Evolutionary conservation across 345 rosid genomes (phyloP), one percentile per base, ranked within the genome.

Genomic region (Syzygium grande): DNA sequence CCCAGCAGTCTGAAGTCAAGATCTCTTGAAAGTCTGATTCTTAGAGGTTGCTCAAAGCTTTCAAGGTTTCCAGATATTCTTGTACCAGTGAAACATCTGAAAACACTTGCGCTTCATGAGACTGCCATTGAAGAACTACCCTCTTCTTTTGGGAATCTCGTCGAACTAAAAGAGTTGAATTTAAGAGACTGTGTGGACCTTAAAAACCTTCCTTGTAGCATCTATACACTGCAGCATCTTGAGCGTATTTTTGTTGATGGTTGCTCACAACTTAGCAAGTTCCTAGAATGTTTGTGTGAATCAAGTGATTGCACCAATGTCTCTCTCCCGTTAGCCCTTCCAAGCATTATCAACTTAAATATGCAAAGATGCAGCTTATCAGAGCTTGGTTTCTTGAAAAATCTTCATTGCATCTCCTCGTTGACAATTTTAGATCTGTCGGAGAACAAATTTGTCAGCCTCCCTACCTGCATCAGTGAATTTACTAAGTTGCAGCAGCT

Each of bases 61-160:
- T 30, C 51, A 52, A 79, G 21, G n/a, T 89, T 89, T 52, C 90
- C 86, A 13, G 86, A 86, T 84, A 85, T 85, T 83, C 63, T 49
- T 38, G 87, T 16, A 11, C 51, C 23, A n/a, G 51, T 87, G 25
- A 46, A 25, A 43, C 5, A 29, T 27, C 17, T 88, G 5, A 41
- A 49, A 78, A 7, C 8, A 9, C 77, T 88, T 7, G 3, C 38
- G 49, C 52, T 79, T 27, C 41, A 55, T 22, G 84, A 43, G 52
- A 88, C 54, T 83, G 86, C 88, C 10, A 88, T 88, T 13, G 16
- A 59, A 17, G 88, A 79, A 86, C 52, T 88, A 14, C 86, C 90
- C 6, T 22, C 79, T 19, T 56, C 90, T 17, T 7, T 88, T 9
- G 84, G 2, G 34, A 77, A 86, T 86, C 83, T 88, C 19, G 5